These are phyloP conservation scores for Russula foetens DNA, from an alignment of 768 basidiomycete genomes.

Conservation along the genomic window DNA sequence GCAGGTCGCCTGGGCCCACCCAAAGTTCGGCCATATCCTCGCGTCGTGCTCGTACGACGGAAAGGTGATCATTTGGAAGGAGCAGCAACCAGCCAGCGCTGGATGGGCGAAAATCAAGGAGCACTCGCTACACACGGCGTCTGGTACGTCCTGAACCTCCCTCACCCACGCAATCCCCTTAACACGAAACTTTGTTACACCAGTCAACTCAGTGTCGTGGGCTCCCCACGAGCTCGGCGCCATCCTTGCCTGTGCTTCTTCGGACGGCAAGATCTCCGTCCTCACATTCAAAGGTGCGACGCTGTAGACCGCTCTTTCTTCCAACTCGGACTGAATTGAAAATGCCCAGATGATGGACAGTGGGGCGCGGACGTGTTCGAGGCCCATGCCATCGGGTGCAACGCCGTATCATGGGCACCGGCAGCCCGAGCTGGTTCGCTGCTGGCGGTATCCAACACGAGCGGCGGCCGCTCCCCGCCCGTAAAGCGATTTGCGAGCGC, in stretches of 20 bases:
- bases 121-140: conserved; percentile 88
- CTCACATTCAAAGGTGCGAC: conserved; percentile 85
- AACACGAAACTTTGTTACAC: not conserved
- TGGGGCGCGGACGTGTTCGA: conserved; percentile 94
- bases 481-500: conserved; percentile 93
- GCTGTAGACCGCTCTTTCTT: too few species aligned
- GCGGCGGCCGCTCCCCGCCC: conserved; percentile 31
- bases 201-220: conserved; percentile 98
- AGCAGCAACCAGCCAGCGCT: conserved; percentile 45
- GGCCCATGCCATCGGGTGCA: conserved; percentile 93
- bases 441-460: conserved; percentile 58
- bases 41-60: conserved; percentile 99
- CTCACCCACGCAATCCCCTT: not conserved
- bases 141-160: conserved; percentile 48
- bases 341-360: conserved; percentile 77
- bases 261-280: conserved; percentile 95
- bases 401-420: conserved; percentile 97
- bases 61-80: conserved; percentile 97
- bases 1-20: conserved; percentile 98
- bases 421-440: conserved; percentile 81
- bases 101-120: conserved; percentile 95
- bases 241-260: conserved; percentile 93
- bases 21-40: conserved; percentile 92
- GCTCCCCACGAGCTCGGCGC: conserved; percentile 98
- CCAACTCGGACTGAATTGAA: not conserved